A percentile compares a stretch with the other conserved stretches of the same genome.
These are phyloP conservation scores for Cyclanthera cordifolia DNA, from an alignment of 306 rosid genomes.

Conservation along the genomic window DNA sequence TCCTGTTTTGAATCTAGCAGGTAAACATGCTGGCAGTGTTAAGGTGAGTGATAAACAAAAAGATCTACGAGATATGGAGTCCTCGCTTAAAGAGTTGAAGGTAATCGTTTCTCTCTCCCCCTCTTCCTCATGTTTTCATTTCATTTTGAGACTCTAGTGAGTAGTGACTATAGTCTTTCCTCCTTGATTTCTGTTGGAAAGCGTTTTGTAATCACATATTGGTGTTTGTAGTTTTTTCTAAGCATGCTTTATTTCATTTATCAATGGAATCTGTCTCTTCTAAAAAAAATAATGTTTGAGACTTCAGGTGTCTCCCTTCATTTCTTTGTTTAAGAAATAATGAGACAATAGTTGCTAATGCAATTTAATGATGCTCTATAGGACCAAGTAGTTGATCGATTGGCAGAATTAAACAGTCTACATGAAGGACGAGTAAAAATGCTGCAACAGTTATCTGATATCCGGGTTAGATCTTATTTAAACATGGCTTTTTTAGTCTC, in stretches of 20 bases:
- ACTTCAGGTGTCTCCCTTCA: background rate
- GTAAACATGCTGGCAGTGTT: constrained; percentile 43
- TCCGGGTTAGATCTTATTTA: constrained; percentile 49
- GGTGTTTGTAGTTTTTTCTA: too few relatives aligned
- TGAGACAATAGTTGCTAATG: background rate
- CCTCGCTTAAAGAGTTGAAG: constrained; percentile 58
- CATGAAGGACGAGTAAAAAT: constrained; percentile 70
- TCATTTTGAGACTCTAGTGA: background rate
- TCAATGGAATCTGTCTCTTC: too few relatives aligned
- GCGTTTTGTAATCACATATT: too few relatives aligned
- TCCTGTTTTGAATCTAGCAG: constrained; percentile 56
- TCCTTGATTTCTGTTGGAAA: too few relatives aligned
- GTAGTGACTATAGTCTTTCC: too few relatives aligned
- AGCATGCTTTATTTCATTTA: too few relatives aligned
- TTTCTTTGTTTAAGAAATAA: background rate
- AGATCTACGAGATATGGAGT: constrained; percentile 83
- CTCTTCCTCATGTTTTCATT: background rate
- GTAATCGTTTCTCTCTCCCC: constrained; percentile 24
- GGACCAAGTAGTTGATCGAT: constrained; percentile 58
- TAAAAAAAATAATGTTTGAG: too few relatives aligned
- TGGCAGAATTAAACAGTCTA: constrained; percentile 52
- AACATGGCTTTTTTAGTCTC: background rate
- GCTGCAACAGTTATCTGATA: constrained; percentile 55
- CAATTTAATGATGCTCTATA: constrained; percentile 15
- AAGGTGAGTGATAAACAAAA: constrained; percentile 65